Percentiles rank a stretch among this genome's conserved stretches.
Conservation (phyloP, 2,329 filamentous ascomycete species). For the Fusarium temperatum region DNA sequence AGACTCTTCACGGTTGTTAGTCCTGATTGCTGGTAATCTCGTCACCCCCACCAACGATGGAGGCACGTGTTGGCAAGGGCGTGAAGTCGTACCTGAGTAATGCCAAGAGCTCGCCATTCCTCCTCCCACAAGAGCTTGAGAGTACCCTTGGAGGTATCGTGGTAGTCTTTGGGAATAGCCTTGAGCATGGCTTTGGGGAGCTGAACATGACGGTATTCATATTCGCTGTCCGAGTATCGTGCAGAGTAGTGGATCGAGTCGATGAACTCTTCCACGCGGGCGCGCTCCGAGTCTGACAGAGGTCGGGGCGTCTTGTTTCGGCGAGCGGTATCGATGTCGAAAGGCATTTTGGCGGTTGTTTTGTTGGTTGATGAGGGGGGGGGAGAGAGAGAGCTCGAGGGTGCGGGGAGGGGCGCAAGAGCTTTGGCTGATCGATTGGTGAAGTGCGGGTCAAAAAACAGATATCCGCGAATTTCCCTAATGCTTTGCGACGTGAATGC, state of each 20-base stretch:
- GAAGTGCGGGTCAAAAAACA: conserved; percentile 24
- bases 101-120: conserved; percentile 96
- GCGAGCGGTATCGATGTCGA: conserved; percentile 79
- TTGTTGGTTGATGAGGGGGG: conserved; percentile 8
- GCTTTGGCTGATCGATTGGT: conserved; percentile 35
- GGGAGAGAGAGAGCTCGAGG: conserved; percentile 18
- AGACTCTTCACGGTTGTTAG: conserved; percentile 72
- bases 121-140: conserved; percentile 98
- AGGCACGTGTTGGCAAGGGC: not conserved
- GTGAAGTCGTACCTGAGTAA: conserved; percentile 79
- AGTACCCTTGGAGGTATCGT: conserved; percentile 87
- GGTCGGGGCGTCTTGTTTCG: conserved; percentile 88
- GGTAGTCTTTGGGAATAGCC: conserved; percentile 93
- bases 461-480: conserved; percentile 9
- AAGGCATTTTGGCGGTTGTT: conserved; percentile 35
- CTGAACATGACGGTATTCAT: conserved; percentile 97
- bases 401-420: conserved; percentile 33
- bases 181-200: conserved; percentile 99
- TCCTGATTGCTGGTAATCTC: not conserved
- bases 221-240: conserved; percentile 92
- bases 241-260: conserved; percentile 96
- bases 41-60: not conserved
- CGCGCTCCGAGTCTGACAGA: conserved; percentile 81
- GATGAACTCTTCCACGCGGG: conserved; percentile 87
- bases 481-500: conserved; percentile 2